phyloP scores from a whole-genome alignment of 2,329 filamentous ascomycete species.

The Diaporthe helianthi region DNA sequence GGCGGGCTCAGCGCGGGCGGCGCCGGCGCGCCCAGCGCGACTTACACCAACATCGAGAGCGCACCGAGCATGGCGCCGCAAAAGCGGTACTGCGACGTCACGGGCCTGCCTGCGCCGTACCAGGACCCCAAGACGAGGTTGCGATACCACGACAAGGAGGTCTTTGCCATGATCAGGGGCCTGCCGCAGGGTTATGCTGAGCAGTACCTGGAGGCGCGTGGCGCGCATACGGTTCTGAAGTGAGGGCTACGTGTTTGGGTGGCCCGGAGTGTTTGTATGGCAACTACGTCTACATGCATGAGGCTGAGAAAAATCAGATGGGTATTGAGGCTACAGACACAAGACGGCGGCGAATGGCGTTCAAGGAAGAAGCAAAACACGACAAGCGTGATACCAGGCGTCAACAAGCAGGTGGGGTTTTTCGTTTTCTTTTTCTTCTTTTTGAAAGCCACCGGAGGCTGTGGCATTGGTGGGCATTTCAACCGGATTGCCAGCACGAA shows the following conservation, averaged over 20 bases:
- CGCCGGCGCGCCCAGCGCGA: conserved; percentile 71
- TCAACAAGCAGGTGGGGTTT: neutral
- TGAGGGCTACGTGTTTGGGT: conserved; percentile 53
- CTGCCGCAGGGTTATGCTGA: conserved; percentile 85
- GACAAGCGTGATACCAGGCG: neutral
- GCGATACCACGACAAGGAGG: conserved; percentile 90
- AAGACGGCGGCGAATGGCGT: conserved; percentile 25
- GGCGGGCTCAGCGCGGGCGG: conserved; percentile 42
- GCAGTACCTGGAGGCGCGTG: conserved; percentile 86
- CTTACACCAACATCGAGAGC: conserved; percentile 93
- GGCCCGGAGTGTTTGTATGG: too few species aligned
- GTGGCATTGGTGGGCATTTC: neutral
- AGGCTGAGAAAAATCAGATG: neutral
- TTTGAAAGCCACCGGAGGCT: neutral
- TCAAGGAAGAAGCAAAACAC: neutral
- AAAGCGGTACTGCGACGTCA: conserved; percentile 95
- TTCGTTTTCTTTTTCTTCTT: too few species aligned
- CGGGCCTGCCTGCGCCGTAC: conserved; percentile 89
- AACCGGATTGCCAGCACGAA: neutral
- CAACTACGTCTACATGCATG: neutral
- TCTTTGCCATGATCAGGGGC: conserved; percentile 82
- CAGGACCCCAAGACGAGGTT: conserved; percentile 93
- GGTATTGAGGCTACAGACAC: neutral
- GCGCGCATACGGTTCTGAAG: conserved; percentile 92
- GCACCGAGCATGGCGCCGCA: conserved; percentile 86